A percentile compares a stretch with the other conserved stretches of the same genome.
Evolutionary conservation across 192 early-diverging fungal genomes (phyloP).

Genomic region (Coemansia sp.): DNA sequence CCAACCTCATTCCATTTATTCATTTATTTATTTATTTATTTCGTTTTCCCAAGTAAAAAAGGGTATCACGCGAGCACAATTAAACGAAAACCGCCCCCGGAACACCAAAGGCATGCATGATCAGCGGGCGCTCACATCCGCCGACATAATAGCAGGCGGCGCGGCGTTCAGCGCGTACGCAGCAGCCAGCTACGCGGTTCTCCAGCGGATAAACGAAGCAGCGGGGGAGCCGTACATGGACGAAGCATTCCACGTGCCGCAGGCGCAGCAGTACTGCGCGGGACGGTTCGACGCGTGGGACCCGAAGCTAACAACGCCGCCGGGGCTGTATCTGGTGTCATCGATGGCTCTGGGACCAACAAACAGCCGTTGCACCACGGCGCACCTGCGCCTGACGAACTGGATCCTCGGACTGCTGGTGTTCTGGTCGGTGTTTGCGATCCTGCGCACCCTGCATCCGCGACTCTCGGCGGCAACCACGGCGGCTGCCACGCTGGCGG

Average conservation of each 20-base stretch:
- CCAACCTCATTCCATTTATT: background rate
- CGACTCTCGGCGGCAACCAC: background rate
- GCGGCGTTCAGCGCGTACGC: constrained; percentile 32
- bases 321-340: constrained; percentile 77
- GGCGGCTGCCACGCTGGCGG: constrained; percentile 41
- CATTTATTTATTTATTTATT: background rate
- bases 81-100: background rate
- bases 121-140: background rate
- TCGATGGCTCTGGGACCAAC: background rate
- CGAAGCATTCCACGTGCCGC: constrained; percentile 92
- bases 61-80: background rate
- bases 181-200: constrained; percentile 27
- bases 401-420: constrained; percentile 62
- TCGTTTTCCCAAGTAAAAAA: background rate
- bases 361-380: background rate
- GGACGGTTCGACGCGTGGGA: constrained; percentile 77
- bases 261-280: constrained; percentile 83
- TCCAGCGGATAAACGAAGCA: constrained; percentile 18
- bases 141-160: background rate
- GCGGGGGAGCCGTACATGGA: constrained; percentile 66
- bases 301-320: constrained; percentile 96
- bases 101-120: background rate
- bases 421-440: constrained; percentile 47
- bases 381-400: constrained; percentile 65
- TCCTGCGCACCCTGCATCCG: constrained; percentile 39